Base-by-base conservation (phyloP, 352 stramenopile species). In the Thalassiosira exigua region DNA sequence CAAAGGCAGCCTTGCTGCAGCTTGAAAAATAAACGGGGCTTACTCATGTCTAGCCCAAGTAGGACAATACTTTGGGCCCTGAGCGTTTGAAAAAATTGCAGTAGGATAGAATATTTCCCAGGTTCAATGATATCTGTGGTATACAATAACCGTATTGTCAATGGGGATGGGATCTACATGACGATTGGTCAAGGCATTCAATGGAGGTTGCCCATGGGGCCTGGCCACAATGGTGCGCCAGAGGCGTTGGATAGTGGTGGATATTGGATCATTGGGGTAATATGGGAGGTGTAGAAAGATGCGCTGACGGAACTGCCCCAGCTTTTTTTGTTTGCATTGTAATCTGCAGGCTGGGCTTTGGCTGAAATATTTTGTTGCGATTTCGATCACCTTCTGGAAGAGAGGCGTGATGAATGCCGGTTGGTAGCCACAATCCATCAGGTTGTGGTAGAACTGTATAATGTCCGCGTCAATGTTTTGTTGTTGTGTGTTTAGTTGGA, bases 11-110 rank as follows among this genome's bases (percentile, higher is more conserved):
- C 17, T 24, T 64, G 19, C 30, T 4, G n/a, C n/a, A n/a, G n/a
- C n/a, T n/a, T 44, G 54, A 33, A 61, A 61, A 61, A 61, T 61
- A 61, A 61, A 61, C 5, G 58, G 39, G 58, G 39, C 56, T 36
- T 68, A 7, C 22, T 24, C 42, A 24, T 22, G 46, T 68, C 46
- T 58, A 68, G 3, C 46, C 42, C 24, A 42, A 39, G 41, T 48
- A 81, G 1, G 72, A 75, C 42, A 42, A 81, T 3, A 75, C 62
- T 71, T 75, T 79, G 7, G 30, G 54, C 46, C 64, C 57, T 22
- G 12, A 39, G 57, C 41, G 12, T 39, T 73, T 19, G 17, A 4
- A 11, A 53, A 82, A n/a, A 29, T 78, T 82, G 22, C 66, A 42
- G 29, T 72, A 74, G 26, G 65, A 73, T 3, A 82, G 39, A 0